phyloP scores from a whole-genome alignment of 2,329 filamentous ascomycete genomes.

The Grosmannia serpens region DNA sequence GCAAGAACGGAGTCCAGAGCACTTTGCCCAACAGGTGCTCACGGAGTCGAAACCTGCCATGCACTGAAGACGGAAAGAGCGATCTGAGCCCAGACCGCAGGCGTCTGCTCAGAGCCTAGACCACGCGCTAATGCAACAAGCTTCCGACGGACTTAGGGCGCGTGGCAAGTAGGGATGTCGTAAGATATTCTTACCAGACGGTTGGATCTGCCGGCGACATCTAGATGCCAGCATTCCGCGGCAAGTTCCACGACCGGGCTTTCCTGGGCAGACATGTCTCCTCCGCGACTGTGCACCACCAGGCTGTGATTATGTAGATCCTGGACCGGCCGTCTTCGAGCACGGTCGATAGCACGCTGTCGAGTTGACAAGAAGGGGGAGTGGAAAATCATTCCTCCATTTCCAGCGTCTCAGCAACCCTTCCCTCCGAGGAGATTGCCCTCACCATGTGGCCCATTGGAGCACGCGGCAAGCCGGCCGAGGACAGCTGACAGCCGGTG shows the following conservation, averaged over 20 bases:
- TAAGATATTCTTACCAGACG: neutral
- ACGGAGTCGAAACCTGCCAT: neutral
- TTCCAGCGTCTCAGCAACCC: too few relatives aligned
- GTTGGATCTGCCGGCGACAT: neutral
- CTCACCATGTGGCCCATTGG: neutral
- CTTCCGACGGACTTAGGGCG: neutral
- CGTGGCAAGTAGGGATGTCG: neutral
- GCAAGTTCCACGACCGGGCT: neutral
- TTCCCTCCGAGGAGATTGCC: neutral
- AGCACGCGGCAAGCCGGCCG: neutral
- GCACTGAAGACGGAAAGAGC: neutral
- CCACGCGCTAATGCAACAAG: neutral
- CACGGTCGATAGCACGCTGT: neutral
- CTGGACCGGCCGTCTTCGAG: too few relatives aligned
- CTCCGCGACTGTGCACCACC: too few relatives aligned
- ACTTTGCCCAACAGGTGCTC: too few relatives aligned
- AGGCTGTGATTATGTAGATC: too few relatives aligned
- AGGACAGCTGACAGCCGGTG: neutral
- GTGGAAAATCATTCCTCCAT: too few relatives aligned
- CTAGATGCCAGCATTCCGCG: neutral
- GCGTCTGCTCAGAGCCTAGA: neutral
- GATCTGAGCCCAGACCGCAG: neutral
- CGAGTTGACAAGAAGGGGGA: neutral
- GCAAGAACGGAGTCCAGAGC: neutral
- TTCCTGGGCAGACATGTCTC: neutral